These are phyloP conservation scores for Marchantia polymorpha DNA, from an alignment of 225 moss, liverwort and hornwort genomes.

Conservation along the genomic window DNA sequence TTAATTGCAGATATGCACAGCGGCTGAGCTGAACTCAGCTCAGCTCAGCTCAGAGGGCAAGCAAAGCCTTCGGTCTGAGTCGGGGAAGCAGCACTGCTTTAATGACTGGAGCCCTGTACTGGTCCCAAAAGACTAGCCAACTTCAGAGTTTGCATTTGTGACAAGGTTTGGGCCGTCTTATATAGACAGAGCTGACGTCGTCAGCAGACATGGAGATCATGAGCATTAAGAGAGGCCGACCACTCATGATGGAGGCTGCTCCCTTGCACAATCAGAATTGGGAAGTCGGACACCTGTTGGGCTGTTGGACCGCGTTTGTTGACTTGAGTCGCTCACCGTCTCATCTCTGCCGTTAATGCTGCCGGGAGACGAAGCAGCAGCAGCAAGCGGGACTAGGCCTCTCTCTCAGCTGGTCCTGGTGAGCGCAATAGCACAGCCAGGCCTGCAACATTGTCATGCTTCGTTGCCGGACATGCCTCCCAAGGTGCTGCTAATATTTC, in stretches of 20 bases:
- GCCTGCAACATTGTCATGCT: neutral
- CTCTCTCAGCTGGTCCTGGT: neutral
- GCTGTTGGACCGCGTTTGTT: neutral
- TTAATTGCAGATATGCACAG: neutral
- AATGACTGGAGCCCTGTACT: neutral
- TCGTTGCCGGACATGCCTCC: neutral
- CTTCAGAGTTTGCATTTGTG: neutral
- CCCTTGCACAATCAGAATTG: neutral
- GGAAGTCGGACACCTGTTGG: neutral
- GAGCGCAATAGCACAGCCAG: neutral
- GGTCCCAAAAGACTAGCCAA: neutral
- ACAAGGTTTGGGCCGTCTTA: neutral
- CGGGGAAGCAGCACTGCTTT: neutral
- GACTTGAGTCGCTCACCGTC: neutral
- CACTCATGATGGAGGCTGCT: neutral
- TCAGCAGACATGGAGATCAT: neutral
- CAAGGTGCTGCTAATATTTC: neutral
- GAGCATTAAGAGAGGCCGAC: conserved; percentile 1
- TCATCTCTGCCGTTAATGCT: neutral
- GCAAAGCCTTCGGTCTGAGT: neutral
- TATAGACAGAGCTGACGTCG: neutral
- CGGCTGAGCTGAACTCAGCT: neutral
- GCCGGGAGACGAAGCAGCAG: neutral
- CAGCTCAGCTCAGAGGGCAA: neutral
- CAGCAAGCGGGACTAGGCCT: neutral